phyloP scores from a whole-genome alignment of 2,329 filamentous ascomycete genomes.

The Metarhizium anisopliae region DNA sequence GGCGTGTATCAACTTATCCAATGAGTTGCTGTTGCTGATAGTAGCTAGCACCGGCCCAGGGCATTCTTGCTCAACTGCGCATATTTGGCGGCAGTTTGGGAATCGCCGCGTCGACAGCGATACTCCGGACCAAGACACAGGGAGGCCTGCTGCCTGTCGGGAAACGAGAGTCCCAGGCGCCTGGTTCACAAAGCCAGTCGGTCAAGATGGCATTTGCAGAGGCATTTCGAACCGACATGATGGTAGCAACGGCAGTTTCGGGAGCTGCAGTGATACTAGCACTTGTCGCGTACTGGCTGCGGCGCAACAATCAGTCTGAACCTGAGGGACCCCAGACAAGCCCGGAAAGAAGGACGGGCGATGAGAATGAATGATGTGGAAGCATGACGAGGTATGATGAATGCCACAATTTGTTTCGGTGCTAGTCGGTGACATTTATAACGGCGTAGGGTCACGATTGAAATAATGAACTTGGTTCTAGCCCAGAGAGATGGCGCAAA shows the following conservation, averaged over 20 bases:
- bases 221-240: slow-evolving; percentile 39
- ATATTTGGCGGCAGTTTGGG: slow-evolving; percentile 46
- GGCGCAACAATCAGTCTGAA: not conserved
- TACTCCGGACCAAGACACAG: slow-evolving; percentile 25
- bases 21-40: slow-evolving; percentile 7
- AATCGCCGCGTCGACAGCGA: slow-evolving; percentile 42
- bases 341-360: not conserved
- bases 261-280: slow-evolving; percentile 30
- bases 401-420: too few species aligned
- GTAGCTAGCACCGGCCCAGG: slow-evolving; percentile 38
- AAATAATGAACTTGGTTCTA: too few species aligned
- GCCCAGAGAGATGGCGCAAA: too few species aligned
- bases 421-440: too few species aligned
- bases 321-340: not conserved
- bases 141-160: not conserved
- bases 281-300: slow-evolving; percentile 10
- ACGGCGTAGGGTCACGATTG: too few species aligned
- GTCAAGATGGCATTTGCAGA: slow-evolving; percentile 29
- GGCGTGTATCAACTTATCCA: not conserved
- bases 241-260: slow-evolving; percentile 32
- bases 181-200: slow-evolving; percentile 19
- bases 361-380: not conserved
- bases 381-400: not conserved
- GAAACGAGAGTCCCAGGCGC: slow-evolving; percentile 16
- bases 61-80: slow-evolving; percentile 40